These are phyloP conservation scores for Rosa chinensis DNA, from an alignment of 306 rosid genomes.

Conservation along the genomic window DNA sequence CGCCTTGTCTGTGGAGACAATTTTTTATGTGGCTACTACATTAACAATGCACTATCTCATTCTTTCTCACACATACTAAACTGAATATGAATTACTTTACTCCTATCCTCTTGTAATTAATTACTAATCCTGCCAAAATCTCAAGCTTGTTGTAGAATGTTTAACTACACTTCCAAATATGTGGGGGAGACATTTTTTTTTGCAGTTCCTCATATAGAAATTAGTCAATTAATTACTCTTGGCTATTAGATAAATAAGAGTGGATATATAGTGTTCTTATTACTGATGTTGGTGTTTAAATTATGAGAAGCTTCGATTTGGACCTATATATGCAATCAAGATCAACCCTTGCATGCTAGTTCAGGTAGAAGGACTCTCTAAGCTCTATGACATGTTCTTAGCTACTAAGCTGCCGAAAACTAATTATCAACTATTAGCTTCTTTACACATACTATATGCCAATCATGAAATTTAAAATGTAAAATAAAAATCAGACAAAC, in stretches of 20 bases:
- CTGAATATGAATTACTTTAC: slow-evolving; percentile 30
- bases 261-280: slow-evolving; percentile 7
- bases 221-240: not conserved
- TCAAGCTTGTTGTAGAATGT: slow-evolving; percentile 46
- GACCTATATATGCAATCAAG: no score
- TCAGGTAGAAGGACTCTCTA: no score
- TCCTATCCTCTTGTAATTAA: slow-evolving; percentile 39
- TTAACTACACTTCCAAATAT: slow-evolving; percentile 69
- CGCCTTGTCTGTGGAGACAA: slow-evolving; percentile 30
- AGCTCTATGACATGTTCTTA: no score
- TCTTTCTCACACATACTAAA: not conserved
- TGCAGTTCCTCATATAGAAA: slow-evolving; percentile 10
- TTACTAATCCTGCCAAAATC: slow-evolving; percentile 36
- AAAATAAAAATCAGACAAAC: no score
- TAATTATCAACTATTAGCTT: no score
- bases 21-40: slow-evolving; percentile 30
- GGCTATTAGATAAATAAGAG: not conserved
- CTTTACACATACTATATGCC: no score
- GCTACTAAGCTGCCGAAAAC: no score
- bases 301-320: no score
- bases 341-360: no score
- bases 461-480: no score
- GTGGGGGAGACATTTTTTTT: slow-evolving; percentile 53
- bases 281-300: no score
- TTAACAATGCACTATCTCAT: not conserved